Base-by-base conservation (phyloP, 345 rosid genomes). In the Gynandropsis gynandra region DNA sequence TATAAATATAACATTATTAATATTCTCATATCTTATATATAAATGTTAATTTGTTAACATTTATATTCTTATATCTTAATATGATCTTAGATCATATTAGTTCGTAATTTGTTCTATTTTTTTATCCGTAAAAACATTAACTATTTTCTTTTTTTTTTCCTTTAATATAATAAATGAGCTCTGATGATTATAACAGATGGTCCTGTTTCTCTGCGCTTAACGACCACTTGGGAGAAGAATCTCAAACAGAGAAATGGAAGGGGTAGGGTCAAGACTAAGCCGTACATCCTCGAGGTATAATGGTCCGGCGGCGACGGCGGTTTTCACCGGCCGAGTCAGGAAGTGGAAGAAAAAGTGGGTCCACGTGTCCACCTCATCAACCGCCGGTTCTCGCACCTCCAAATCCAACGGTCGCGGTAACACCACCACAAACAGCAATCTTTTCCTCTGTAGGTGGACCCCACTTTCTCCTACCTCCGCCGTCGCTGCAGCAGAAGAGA, bases 291-390 rank as follows among this genome's bases (percentile, higher is more conserved):
- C 95, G 37, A 72, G 95, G 51, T 85, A 78, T 50, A 66, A 52
- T 73, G 85, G 89, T 43, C 76, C 80, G 10, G 67, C 89, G 0
- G 55, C 94, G 32, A 58, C 83, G 53, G 82, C 82, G 16, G 88
- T 85, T 44, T 82, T 92, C 62, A 87, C 70, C 60, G 95, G 98
- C 8, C 95, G 89, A 9, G 98, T 92, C 13, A 76, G 96, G 70
- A 84, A 75, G 76, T 87, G 98, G 98, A 92, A 79, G 87, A 84
- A 80, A 81, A 85, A 76, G 74, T 92, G 98, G 98, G 93, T 92
- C 68, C 89, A 89, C 69, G 87, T 92, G 50, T 63, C 85, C 3
- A 61, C 72, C 2, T 64, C 78, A 14, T 34, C 76, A 41, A 52
- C 74, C 32, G 70, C 56, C 58, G 71, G 55, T 53, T 54, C 54